Conservation (phyloP, 2,329 filamentous ascomycete species). For the Davidsoniella virescens region DNA sequence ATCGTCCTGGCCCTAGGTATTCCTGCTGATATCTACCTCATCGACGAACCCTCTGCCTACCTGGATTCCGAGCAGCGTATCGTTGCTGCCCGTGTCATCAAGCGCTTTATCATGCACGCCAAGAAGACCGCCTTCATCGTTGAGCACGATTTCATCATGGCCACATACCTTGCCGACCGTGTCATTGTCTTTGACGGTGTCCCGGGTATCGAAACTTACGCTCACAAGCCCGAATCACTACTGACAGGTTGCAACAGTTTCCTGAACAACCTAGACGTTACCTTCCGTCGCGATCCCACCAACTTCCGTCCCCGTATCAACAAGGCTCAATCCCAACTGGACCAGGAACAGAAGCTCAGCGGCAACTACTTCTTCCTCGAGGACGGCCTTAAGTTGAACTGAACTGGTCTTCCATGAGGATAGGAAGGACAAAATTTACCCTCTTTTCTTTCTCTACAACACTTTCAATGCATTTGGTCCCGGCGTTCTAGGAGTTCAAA, state of each 20-base stretch:
- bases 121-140: constrained; percentile 99
- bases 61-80: constrained; percentile 99
- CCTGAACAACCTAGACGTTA: constrained; percentile 91
- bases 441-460: constrained; percentile 13
- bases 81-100: constrained; percentile 90
- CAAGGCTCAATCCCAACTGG: constrained; percentile 87
- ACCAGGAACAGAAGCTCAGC: constrained; percentile 87
- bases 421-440: constrained; percentile 22
- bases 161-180: constrained; percentile 60
- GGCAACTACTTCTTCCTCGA: constrained; percentile 99
- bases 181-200: constrained; percentile 97
- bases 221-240: constrained; percentile 79
- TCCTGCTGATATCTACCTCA: constrained; percentile 94
- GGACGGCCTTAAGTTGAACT: constrained; percentile 43
- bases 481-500: constrained; percentile 38
- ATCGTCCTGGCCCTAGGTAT: constrained; percentile 93
- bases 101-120: constrained; percentile 99
- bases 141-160: constrained; percentile 99
- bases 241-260: constrained; percentile 94
- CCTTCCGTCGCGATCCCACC: constrained; percentile 93
- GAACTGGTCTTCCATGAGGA: constrained; percentile 29
- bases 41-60: constrained; percentile 94
- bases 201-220: constrained; percentile 74
- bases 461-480: constrained; percentile 23
- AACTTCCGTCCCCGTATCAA: constrained; percentile 97